A percentile compares a stretch with the other conserved stretches of the same genome.
These are phyloP conservation scores for Anisogramma anomala DNA, from an alignment of 2,329 filamentous ascomycete species.

Conservation along the genomic window DNA sequence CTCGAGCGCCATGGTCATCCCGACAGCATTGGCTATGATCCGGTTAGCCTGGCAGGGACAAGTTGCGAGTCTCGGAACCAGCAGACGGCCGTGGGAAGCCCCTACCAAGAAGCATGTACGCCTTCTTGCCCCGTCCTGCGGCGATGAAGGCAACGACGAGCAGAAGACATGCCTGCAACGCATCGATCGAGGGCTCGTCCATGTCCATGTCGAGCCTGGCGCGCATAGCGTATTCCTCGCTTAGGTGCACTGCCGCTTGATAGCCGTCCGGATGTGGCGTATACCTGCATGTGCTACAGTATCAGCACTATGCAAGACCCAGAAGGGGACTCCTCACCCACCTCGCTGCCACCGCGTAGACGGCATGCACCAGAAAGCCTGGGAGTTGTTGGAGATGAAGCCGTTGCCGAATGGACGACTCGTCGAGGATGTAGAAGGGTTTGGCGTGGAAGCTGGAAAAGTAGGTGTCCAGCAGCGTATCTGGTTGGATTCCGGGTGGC, in stretches of 20 bases:
- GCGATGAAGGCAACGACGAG: conserved; percentile 67
- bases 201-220: conserved; percentile 61
- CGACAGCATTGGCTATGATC: conserved; percentile 55
- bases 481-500: conserved; percentile 36
- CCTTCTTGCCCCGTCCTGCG: conserved; percentile 68
- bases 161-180: conserved; percentile 62
- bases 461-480: conserved; percentile 63
- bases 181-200: conserved; percentile 71
- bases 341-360: conserved; percentile 53
- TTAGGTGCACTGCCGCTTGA: conserved; percentile 53
- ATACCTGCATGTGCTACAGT: conserved; percentile 40
- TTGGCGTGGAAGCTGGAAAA: conserved; percentile 71
- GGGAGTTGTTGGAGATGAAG: conserved; percentile 58
- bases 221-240: conserved; percentile 61
- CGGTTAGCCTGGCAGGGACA: conserved; percentile 22
- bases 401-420: conserved; percentile 60
- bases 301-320: background rate
- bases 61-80: background rate
- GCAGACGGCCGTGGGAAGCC: background rate
- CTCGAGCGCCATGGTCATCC: conserved; percentile 74
- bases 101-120: conserved; percentile 73
- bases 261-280: conserved; percentile 56
- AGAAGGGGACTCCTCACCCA: too few species aligned
- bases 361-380: conserved; percentile 39
- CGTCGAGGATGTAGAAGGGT: conserved; percentile 71